Base-by-base conservation (phyloP, 768 basidiomycete genomes). In the Tylopilus balloui region DNA sequence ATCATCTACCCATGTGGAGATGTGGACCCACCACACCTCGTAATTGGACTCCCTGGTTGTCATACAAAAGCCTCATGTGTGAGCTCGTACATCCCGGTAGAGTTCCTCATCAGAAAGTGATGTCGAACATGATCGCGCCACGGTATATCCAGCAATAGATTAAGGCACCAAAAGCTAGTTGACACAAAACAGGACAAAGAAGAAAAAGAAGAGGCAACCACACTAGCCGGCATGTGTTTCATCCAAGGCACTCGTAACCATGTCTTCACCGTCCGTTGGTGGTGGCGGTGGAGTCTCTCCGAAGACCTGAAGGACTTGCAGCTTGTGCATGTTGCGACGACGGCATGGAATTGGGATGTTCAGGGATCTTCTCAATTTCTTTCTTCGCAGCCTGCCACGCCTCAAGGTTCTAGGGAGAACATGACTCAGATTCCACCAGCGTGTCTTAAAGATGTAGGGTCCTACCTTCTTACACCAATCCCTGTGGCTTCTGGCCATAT, bases 381-480 rank as follows among this genome's bases (percentile, higher is more conserved):
- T 79, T 80, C 74, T 91, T 91, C 9, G 92, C 96, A 60, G 92
- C 92, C 71, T 95, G 87, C 96, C 96, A 99, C 45, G 87, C 89
- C 62, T 96, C 90, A 42, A 99, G 75, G 70, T 98, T 99, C 95
- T 97, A 57, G 42, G 35, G 47, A 25, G n/a, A 48, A 53, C 51
- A 50, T 23, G 39, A 45, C 49, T 57, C 47, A 65, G 47, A 44
- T 56, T 44, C 46, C 42, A 40, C 42, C 6, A 23, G 20, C n/a
- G 32, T 42, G 46, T 35, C 42, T 48, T 13, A 40, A 48, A 45
- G 45, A 10, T 19, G 31, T 20, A 42, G 48, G 44, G 20, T 45
- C 56, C 28, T 51, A 92, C 95, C 84, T 93, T 90, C 74, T 88
- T 86, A 68, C 92, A 95, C 94, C 94, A 98, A 58, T 98, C 96